A percentile compares a stretch with the other conserved stretches of the same genome.
These are phyloP conservation scores for Candida sp. DNA, from an alignment of 1,139 yeast species.

Conservation along the genomic window DNA sequence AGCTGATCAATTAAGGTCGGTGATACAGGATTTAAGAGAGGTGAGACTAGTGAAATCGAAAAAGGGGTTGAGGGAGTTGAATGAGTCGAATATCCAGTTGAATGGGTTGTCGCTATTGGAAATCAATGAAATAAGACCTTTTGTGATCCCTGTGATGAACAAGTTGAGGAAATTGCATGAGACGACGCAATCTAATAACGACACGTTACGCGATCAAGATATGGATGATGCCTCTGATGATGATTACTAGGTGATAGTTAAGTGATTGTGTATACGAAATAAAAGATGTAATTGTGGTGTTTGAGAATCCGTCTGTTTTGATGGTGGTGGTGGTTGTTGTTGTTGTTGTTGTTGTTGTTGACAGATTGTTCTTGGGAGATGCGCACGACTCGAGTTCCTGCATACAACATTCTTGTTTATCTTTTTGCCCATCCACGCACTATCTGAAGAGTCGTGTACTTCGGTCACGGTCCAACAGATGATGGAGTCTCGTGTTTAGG, in stretches of 20 bases:
- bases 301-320: no score
- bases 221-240: slow-evolving; percentile 19
- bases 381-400: no score
- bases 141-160: slow-evolving; percentile 80
- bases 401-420: no score
- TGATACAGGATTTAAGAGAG: slow-evolving; percentile 85
- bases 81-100: slow-evolving; percentile 83
- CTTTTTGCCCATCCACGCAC: no score
- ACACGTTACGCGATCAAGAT: slow-evolving; percentile 26
- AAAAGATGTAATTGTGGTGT: no score
- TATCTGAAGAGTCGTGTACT: no score
- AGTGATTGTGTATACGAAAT: no score
- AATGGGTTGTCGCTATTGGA: slow-evolving; percentile 86
- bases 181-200: slow-evolving; percentile 30
- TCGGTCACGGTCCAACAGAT: no score
- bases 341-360: no score
- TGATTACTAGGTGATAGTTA: slow-evolving; percentile 7
- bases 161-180: slow-evolving; percentile 62
- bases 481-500: no score
- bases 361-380: no score
- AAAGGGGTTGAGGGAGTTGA: slow-evolving; percentile 76
- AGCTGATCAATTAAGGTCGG: slow-evolving; percentile 63
- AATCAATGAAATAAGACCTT: slow-evolving; percentile 87
- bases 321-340: no score
- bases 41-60: slow-evolving; percentile 81